Evolutionary conservation across 441 rosid species (phyloP), one percentile per base, ranked within the genome.

Genomic region (Rhodomyrtus psidioides): DNA sequence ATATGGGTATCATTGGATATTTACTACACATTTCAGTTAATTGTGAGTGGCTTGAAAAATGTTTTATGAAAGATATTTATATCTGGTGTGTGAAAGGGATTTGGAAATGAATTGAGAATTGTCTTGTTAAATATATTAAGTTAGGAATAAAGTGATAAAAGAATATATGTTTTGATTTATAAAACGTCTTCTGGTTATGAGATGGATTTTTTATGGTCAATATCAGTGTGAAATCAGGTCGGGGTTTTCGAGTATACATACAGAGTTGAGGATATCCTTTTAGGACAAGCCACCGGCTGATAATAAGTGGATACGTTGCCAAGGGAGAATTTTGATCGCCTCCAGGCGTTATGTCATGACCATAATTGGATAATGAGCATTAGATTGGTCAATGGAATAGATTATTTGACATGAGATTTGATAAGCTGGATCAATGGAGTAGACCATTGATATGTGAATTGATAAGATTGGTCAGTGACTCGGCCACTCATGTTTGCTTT

Each of bases 311-410:
- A 12, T 3, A 57, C 28, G 1, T 57, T 12, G 4, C 0, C 28
- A 2, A 5, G 0, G 1, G 0, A 0, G 28, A 26, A 26, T 26
- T 6, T 26, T 57, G 0, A 0, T 57, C 0, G 28, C 60, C 28
- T 57, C 1, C 7, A 5, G 0, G 28, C 0, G 2, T 57, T 0
- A 1, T 26, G 6, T 57, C 0, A 2, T 57, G 3, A 57, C 0
- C 28, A 57, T 1, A 6, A 3, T 57, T 12, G 3, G n/a, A 26
- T 26, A 26, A 12, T 57, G 28, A 26, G 16, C 8, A 57, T 26
- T 12, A 57, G 7, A 26, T 57, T 5, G 1, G 6, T 26, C 15
- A 0, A 26, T 57, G 1, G 1, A 55, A 55, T 55, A 6, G 4
- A 55, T 5, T 10, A 23, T 23, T 51, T 55, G 12, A 24, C 24